phyloP scores from a whole-genome alignment of 2,329 filamentous ascomycete genomes.

The Akanthomyces dipterigenus region DNA sequence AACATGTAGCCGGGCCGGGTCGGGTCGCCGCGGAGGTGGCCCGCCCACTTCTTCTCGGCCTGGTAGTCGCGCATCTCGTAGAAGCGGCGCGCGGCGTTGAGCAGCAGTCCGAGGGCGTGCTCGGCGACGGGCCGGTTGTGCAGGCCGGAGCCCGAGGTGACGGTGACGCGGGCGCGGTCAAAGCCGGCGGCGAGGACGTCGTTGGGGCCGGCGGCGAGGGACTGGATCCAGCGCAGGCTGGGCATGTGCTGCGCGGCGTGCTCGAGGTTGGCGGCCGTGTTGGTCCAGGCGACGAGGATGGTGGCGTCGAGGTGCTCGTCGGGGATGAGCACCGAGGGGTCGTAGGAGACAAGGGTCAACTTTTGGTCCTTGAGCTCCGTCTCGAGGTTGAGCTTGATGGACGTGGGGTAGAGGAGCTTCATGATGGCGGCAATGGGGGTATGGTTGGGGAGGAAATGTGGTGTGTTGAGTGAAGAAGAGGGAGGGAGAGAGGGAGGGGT shows the following conservation, averaged over 20 bases:
- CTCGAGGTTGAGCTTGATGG: conserved; percentile 48
- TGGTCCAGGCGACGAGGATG: conserved; percentile 56
- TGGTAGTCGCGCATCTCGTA: conserved; percentile 59
- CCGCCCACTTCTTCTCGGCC: conserved; percentile 49
- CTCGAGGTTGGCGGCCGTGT: conserved; percentile 49
- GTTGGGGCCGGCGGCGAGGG: conserved; percentile 59
- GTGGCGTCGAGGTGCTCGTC: conserved; percentile 53
- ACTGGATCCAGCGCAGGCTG: conserved; percentile 59
- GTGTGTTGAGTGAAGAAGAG: background rate
- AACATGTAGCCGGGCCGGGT: conserved; percentile 50
- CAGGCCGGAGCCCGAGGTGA: conserved; percentile 57
- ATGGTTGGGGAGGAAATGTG: background rate
- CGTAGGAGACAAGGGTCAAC: conserved; percentile 33
- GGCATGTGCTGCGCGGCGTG: conserved; percentile 49
- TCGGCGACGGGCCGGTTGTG: conserved; percentile 61
- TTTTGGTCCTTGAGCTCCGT: background rate
- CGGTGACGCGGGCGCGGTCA: conserved; percentile 38
- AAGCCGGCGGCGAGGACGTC: conserved; percentile 58
- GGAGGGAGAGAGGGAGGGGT: background rate
- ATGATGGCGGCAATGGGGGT: conserved; percentile 27
- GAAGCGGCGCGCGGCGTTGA: conserved; percentile 49
- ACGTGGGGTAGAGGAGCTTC: conserved; percentile 64
- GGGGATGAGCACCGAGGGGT: conserved; percentile 49
- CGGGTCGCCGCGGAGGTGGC: conserved; percentile 47
- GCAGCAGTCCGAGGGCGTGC: conserved; percentile 53